Evolutionary conservation across 371 early-diverging fungal species (phyloP).

Genomic region (Mucor racemosus): DNA sequence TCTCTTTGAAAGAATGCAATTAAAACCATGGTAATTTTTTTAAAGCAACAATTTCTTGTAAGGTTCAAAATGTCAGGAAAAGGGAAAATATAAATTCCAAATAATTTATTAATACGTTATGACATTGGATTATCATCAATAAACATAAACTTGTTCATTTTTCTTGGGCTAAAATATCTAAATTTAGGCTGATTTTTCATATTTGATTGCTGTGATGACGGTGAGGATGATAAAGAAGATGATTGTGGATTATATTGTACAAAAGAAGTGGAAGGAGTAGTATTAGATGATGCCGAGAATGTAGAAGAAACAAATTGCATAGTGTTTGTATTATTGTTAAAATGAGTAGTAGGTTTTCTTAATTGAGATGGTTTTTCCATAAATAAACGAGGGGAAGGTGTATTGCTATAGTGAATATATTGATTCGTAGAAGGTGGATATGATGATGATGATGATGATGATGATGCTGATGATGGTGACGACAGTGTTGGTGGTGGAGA

Average conservation of each 20-base stretch:
- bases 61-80: no score
- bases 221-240: slow-evolving; percentile 5
- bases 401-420: neutral
- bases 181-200: slow-evolving; percentile 45
- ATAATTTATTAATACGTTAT: slow-evolving; percentile 1
- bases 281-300: slow-evolving; percentile 2
- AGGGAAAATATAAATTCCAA: no score
- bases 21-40: no score
- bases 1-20: no score
- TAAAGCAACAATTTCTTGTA: no score
- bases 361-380: neutral
- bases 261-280: slow-evolving; percentile 9
- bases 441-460: neutral
- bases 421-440: neutral
- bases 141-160: slow-evolving; percentile 55
- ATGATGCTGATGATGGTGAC: neutral
- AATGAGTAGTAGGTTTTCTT: neutral
- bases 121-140: slow-evolving; percentile 48
- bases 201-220: neutral
- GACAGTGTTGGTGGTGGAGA: neutral
- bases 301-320: slow-evolving; percentile 11
- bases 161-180: slow-evolving; percentile 54
- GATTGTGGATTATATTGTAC: slow-evolving; percentile 18
- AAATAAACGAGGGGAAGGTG: neutral
- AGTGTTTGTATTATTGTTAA: neutral